Evolutionary conservation across 2,329 filamentous ascomycete genomes (phyloP).

Genomic region (Nothophaeocryptopus gaeumannii): DNA sequence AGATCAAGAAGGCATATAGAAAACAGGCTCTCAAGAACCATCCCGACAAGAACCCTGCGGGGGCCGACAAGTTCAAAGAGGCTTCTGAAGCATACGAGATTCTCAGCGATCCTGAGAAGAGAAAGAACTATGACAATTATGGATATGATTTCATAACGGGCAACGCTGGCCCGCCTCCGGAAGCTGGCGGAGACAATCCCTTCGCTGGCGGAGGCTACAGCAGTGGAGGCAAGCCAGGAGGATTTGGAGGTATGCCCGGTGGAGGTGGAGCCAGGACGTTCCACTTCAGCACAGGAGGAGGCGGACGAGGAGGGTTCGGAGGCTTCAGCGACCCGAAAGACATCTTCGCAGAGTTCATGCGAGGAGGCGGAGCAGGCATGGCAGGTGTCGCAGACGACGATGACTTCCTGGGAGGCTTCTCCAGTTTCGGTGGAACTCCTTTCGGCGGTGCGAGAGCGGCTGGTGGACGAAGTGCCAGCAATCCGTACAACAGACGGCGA

Average conservation of each 20-base stretch:
- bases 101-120: slow-evolving; percentile 92
- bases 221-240: slow-evolving; percentile 59
- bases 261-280: slow-evolving; percentile 59
- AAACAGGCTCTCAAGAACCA: slow-evolving; percentile 82
- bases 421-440: slow-evolving; percentile 45
- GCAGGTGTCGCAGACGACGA: slow-evolving; percentile 48
- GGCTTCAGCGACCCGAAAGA: slow-evolving; percentile 78
- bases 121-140: slow-evolving; percentile 91
- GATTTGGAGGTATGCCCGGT: slow-evolving; percentile 51
- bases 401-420: slow-evolving; percentile 51
- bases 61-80: slow-evolving; percentile 95
- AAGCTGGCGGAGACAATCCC: slow-evolving; percentile 47
- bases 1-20: slow-evolving; percentile 94
- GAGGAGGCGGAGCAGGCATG: slow-evolving; percentile 52
- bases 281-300: slow-evolving; percentile 61
- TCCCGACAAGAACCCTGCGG: slow-evolving; percentile 91
- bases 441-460: slow-evolving; percentile 38
- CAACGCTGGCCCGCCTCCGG: slow-evolving; percentile 50
- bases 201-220: slow-evolving; percentile 46
- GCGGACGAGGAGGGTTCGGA: slow-evolving; percentile 62
- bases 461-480: slow-evolving; percentile 43
- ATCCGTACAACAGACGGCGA: slow-evolving; percentile 36
- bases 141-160: slow-evolving; percentile 79
- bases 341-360: slow-evolving; percentile 82
- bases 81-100: slow-evolving; percentile 98